Base-by-base conservation (phyloP, 768 basidiomycete genomes). In the Pulveroboletus frians region DNA sequence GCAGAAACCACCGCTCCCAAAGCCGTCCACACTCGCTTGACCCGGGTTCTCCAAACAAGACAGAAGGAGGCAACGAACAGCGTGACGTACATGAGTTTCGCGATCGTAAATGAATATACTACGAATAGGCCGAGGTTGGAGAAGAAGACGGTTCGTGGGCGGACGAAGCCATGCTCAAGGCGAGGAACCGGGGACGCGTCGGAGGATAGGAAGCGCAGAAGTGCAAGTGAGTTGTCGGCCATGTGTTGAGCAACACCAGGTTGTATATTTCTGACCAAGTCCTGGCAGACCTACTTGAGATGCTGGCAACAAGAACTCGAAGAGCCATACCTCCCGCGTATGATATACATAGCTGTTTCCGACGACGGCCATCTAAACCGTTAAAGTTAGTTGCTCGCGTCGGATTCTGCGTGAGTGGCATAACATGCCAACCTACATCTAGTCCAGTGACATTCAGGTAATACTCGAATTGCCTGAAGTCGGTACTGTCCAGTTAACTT, bases 271-370 rank as follows among this genome's bases (percentile, higher is more conserved):
- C 89, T 84, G 8, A 92, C 84, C 4, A 86, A 56, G 67, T 95
- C 92, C 71, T 75, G 20, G 15, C 17, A 35, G 39, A 35, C 21
- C 35, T 27, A 17, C 3, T 43, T 51, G 9, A 62, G 38, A 46
- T 17, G 9, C 40, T 10, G 13, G 34, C 10, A 30, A n/a, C 5
- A 8, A 35, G 35, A 36, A 45, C 15, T 11, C 20, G 49, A 43
- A 45, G 52, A 43, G n/a, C 35, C 63, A 1, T 56, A 83, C 86
- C 73, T 90, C 90, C 41, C 87, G 83, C 71, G 92, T 97, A 67
- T 97, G 93, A 62, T 96, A 97, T 46, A 92, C 72, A 65, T 96
- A 98, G 57, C 88, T 89, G 66, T 95, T 89, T 13, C 91, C 89
- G 3, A 95, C 83, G 23, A 95, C 71, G 0, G 93, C 93, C 78